Evolutionary conservation across 805 yeast species (phyloP).

Genomic region (Candida ulmi): DNA sequence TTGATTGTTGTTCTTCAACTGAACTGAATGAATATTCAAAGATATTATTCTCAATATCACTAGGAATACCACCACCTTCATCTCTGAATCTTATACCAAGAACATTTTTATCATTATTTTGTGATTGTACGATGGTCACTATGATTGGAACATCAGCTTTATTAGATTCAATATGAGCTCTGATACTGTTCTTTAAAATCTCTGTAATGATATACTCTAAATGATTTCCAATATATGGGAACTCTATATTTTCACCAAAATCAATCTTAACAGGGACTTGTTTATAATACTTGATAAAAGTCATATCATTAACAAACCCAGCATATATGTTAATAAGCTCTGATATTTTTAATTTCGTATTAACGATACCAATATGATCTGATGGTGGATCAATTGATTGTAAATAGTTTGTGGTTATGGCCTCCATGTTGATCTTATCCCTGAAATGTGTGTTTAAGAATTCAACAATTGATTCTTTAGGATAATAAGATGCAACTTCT

Average conservation of each 20-base stretch:
- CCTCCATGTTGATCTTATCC: conserved; percentile 82
- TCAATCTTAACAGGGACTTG: conserved; percentile 57
- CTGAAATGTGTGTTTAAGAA: conserved; percentile 73
- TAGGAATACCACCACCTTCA: conserved; percentile 83
- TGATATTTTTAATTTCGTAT: conserved; percentile 59
- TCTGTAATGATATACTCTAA: conserved; percentile 86
- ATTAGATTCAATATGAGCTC: conserved; percentile 79
- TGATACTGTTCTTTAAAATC: conserved; percentile 75
- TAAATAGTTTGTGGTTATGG: conserved; percentile 82
- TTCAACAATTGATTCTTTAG: conserved; percentile 43
- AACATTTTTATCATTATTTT: conserved; percentile 18
- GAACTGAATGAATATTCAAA: conserved; percentile 88
- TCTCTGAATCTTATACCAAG: conserved; percentile 78
- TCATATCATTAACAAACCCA: conserved; percentile 76
- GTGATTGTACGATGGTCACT: conserved; percentile 37
- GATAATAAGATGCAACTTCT: conserved; percentile 48
- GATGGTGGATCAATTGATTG: conserved; percentile 45
- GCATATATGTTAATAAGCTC: conserved; percentile 59
- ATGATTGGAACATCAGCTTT: conserved; percentile 34
- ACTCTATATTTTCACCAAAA: conserved; percentile 46
- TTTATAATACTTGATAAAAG: conserved; percentile 78
- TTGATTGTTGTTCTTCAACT: conserved; percentile 50
- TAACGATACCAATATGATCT: conserved; percentile 60
- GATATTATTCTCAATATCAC: conserved; percentile 56
- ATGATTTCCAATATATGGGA: conserved; percentile 85